Conservation (phyloP, 202 grass and related monocot genomes). For the Panicum hallii region DNA sequence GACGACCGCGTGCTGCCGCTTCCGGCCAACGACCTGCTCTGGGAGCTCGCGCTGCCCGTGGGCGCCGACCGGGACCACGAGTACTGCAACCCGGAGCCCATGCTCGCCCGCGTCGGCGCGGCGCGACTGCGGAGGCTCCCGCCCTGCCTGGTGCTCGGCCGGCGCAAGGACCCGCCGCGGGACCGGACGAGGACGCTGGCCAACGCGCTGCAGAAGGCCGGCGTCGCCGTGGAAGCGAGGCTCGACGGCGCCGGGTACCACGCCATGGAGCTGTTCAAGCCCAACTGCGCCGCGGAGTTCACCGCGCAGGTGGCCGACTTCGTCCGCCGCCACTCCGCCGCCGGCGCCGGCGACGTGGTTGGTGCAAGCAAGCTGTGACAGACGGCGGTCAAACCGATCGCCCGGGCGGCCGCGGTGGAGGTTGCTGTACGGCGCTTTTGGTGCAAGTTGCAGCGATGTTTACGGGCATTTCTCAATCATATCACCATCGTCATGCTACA, state of each 20-base stretch:
- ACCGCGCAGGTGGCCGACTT: conserved; percentile 60
- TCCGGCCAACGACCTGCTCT: conserved; percentile 70
- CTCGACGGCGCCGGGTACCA: conserved; percentile 68
- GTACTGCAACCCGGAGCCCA: conserved; percentile 64
- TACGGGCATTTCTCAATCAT: neutral
- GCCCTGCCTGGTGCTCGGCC: conserved; percentile 72
- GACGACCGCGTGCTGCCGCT: conserved; percentile 77
- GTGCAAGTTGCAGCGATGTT: conserved; percentile 1
- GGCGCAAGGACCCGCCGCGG: conserved; percentile 59
- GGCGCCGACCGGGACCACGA: conserved; percentile 70
- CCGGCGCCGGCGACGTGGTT: conserved; percentile 20
- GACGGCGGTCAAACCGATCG: neutral
- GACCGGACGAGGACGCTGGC: conserved; percentile 66
- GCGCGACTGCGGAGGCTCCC: conserved; percentile 55
- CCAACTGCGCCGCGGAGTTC: conserved; percentile 60
- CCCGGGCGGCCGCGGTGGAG: neutral
- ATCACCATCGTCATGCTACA: conserved; percentile 12
- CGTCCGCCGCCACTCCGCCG: conserved; percentile 45
- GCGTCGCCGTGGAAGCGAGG: conserved; percentile 47
- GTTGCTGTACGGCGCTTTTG: neutral
- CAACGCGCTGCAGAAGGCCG: conserved; percentile 48
- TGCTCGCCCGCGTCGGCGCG: conserved; percentile 41
- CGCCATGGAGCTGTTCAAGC: conserved; percentile 71
- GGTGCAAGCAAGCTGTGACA: conserved; percentile 55
- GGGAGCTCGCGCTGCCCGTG: conserved; percentile 67